Evolutionary conservation across 2,329 filamentous ascomycete species (phyloP), one percentile per base, ranked within the genome.

Genomic region (Penicillium olsonii): DNA sequence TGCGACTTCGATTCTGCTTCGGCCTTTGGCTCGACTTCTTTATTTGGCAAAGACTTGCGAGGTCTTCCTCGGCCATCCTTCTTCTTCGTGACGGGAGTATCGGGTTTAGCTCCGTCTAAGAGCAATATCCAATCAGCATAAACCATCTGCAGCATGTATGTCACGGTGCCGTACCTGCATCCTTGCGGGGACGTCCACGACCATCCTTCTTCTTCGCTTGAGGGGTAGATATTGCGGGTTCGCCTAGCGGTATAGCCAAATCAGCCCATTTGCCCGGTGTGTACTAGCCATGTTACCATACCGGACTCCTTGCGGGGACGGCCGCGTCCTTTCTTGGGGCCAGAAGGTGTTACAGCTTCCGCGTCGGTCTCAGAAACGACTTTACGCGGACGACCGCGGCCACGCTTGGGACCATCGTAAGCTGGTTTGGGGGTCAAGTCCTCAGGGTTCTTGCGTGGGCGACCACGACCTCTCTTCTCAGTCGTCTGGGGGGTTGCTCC

Each of bases 401-500:
- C 66, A 38, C 67, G 63, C 47, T 67, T 68, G 35, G 65, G 63
- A 11, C 61, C 62, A 29, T 58, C 52, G n/a, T 61, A 54, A 43
- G 54, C 40, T 8, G 60, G 54, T 46, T 62, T 61, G 8, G 63
- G 60, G 3, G 44, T 50, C 14, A 50, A 42, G 5, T 54, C 59
- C n/a, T 57, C 57, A 7, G 66, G 64, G 29, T 61, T 61, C 45
- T 68, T 68, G 42, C 67, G 61, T n/a, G 67, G 67, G 20, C 67
- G 67, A 44, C 67, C 67, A 42, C 67, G 65, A 38, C 63, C 65
- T 52, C 64, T 60, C 48, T 67, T 68, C 40, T 67, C 67, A 18
- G 54, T 60, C 6, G 59, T 62, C 44, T 58, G 53, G 15, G 63
- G 62, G 6, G 46, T 55, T 22, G 34, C 24, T 27, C 33, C 48